Evolutionary conservation across 139 green algal species (phyloP), one percentile per base, ranked within the genome.

Genomic region (Picochlorum sp.): DNA sequence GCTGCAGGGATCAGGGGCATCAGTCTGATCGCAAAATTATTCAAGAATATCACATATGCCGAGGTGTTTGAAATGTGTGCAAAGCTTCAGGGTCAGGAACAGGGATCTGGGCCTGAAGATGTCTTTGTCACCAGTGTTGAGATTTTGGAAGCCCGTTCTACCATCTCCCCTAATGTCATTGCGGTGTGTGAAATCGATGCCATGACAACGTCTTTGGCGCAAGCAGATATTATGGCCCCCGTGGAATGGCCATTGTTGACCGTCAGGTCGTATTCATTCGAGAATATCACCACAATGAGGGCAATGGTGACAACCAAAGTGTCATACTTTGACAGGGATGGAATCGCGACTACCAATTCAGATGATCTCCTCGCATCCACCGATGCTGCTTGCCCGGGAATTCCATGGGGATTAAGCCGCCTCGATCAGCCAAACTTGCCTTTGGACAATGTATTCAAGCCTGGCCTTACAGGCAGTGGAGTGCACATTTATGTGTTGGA

Each of bases 401-500:
- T 62, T 0, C 28, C 56, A 28, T 62, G 60, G 24, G 28, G 60
- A 20, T 24, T 66, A 1, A 10, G 6, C 10, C 15, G 60, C 9
- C 15, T 66, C 37, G 60, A 66, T 41, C 60, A 66, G 21, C 14
- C 60, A 38, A 20, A 20, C 44, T 41, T 66, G 34, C 60, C 60
- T 44, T 10, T 66, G 32, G 60, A 66, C 7, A 44, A 44, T n/a
- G 14, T 10, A 24, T 56, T 23, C 49, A 58, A 66, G 15, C n/a
- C 58, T 56, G 13, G 13, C 21, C 18, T n/a, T 28, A 58, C 8
- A 23, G 61, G 61, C 18, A 32, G 16, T 2, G 61, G 61, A 7
- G 37, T 66, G 34, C 61, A 66, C 34, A 54, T 66, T 46, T 85
- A 85, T 49, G 56, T 82, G n/a, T 45, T 85, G 7, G 79, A 85